Conservation (phyloP, 208 protist genomes). For the Acanthamoeba castellanii region DNA sequence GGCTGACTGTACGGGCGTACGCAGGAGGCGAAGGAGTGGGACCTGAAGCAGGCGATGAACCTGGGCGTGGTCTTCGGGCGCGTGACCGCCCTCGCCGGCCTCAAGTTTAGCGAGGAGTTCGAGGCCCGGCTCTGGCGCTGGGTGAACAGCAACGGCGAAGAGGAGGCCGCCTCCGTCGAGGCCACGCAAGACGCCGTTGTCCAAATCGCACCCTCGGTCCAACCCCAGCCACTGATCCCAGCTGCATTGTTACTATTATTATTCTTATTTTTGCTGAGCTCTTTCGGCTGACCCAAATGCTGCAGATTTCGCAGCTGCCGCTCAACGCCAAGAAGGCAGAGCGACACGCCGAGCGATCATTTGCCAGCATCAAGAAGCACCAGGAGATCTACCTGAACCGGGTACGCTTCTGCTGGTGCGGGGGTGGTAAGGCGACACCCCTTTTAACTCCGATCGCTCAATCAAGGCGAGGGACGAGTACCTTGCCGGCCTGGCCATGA, state of each 20-base stretch:
- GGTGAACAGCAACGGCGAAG: not conserved
- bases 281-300: not conserved
- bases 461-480: constrained; percentile 64
- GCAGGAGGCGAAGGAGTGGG: not conserved
- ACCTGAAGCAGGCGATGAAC: not conserved
- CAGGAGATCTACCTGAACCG: constrained; percentile 7
- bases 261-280: not conserved
- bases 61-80: constrained; percentile 48
- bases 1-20: not conserved
- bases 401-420: not conserved
- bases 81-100: constrained; percentile 4
- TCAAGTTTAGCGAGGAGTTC: constrained; percentile 47
- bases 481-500: constrained; percentile 45
- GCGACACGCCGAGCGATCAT: constrained; percentile 37
- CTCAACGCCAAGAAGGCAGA: constrained; percentile 54
- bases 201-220: not conserved
- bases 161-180: not conserved
- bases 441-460: not conserved
- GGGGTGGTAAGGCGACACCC: not conserved
- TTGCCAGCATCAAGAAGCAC: constrained; percentile 70
- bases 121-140: constrained; percentile 57
- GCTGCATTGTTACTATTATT: not conserved
- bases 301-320: constrained; percentile 42
- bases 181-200: not conserved
- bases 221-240: no score